Evolutionary conservation across 2,329 filamentous ascomycete genomes (phyloP).

Genomic region (Lasiodiplodia theobromae): DNA sequence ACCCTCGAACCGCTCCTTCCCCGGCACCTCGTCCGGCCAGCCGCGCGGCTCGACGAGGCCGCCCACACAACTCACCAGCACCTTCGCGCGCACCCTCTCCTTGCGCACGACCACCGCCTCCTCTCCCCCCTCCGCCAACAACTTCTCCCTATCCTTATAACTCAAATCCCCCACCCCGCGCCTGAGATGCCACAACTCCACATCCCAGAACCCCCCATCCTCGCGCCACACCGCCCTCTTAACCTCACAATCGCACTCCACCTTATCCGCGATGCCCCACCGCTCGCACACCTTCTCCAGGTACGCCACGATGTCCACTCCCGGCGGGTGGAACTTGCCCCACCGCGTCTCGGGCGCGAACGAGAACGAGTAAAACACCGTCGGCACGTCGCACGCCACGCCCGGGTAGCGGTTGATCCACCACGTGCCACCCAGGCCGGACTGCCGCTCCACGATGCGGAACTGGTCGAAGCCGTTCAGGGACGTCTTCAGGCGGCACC

Average conservation of each 20-base stretch:
- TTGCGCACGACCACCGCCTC: constrained; percentile 58
- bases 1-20: constrained; percentile 62
- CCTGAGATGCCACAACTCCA: constrained; percentile 58
- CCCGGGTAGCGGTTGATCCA: constrained; percentile 66
- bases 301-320: constrained; percentile 60
- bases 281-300: constrained; percentile 61
- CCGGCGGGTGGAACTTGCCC: constrained; percentile 58
- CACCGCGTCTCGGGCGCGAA: constrained; percentile 62
- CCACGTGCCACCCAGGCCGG: constrained; percentile 70
- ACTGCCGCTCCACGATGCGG: constrained; percentile 65
- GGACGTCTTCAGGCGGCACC: constrained; percentile 63
- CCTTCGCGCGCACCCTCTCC: constrained; percentile 61
- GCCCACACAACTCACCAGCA: constrained; percentile 64
- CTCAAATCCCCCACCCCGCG: constrained; percentile 63
- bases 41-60: constrained; percentile 62
- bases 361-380: constrained; percentile 63
- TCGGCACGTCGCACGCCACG: constrained; percentile 64
- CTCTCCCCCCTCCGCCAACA: constrained; percentile 53
- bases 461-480: constrained; percentile 66
- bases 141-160: constrained; percentile 53
- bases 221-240: constrained; percentile 47
- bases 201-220: constrained; percentile 61
- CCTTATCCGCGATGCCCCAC: constrained; percentile 63
- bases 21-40: constrained; percentile 59
- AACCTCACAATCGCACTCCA: constrained; percentile 66